Base-by-base conservation (phyloP, 2,329 filamentous ascomycete species). In the Cytospora piceae region DNA sequence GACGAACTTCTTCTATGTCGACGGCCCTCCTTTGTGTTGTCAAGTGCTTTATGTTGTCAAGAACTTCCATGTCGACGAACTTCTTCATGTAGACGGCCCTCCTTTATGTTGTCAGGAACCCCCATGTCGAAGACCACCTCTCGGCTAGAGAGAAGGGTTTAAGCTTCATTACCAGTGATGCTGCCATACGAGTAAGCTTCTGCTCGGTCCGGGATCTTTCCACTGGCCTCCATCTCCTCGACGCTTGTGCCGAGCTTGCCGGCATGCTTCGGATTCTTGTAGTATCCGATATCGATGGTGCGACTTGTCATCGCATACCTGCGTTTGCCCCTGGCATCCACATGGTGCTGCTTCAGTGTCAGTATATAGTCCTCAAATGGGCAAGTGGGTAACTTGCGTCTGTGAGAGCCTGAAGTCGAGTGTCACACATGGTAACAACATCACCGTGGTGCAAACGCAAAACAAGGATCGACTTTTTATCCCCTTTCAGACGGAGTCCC, bases 361-460 rank as follows among this genome's bases (percentile, higher is more conserved):
- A 77, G 70, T 37, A 58, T 29, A 2, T 27, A 27, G 1, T 32
- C 27, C 22, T 1, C 4, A 24, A 57, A 20, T 51, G 9, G 4
- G 14, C 15, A 31, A 29, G 7, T 4, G 3, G 5, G 24, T 39
- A 15, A 73, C 77, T 68, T 69, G 82, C 82, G 69, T 89, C 86
- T 63, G 87, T 87, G 24, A 81, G 78, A 69, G 81, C 78, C 70
- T 91, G 89, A 15, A 91, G 84, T 0, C 77, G 75, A 0, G 76
- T 76, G 20, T 65, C 66, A 14, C 66, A 68, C 87, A 90, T 90
- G 22, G 90, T 77, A 2, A 87, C 80, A 14, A 90, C 82, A 71
- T 90, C 88, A 0, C 88, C 88, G 72, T 91, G 88, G 9, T 81
- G 78, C 4, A 91, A 75, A 1, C 72, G 69, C 0, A 85, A 71